Percentiles rank a stretch among this genome's conserved stretches.
Conservation (phyloP, 139 green algal species). For the Desmodesmus armatus region DNA sequence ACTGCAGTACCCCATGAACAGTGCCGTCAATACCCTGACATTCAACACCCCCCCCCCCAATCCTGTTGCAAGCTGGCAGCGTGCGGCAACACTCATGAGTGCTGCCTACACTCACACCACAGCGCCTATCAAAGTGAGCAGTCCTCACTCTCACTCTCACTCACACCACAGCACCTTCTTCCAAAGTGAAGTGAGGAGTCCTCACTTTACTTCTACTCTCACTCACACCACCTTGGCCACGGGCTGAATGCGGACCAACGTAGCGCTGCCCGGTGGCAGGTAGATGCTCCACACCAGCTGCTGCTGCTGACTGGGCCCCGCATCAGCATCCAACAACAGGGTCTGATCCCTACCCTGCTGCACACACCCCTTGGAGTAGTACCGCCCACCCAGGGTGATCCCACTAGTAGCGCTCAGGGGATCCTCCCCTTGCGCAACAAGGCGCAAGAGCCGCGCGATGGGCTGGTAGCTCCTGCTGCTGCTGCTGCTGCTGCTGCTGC, state of each 20-base stretch:
- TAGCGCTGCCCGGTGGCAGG: constrained; percentile 39
- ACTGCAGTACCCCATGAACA: no score
- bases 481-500: constrained; percentile 4
- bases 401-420: constrained; percentile 23
- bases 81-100: no score
- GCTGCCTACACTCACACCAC: no score
- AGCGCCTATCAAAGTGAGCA: no score
- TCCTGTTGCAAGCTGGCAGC: no score
- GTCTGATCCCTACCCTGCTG: background rate
- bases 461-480: background rate
- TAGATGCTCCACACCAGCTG: constrained; percentile 28
- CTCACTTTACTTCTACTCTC: no score
- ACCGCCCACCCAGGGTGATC: constrained; percentile 27
- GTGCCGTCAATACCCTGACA: no score
- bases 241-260: constrained; percentile 29
- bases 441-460: background rate
- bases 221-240: no score
- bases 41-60: no score
- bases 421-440: constrained; percentile 10
- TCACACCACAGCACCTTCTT: no score
- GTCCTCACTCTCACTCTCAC: no score
- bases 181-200: no score
- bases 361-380: constrained; percentile 11
- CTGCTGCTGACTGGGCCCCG: background rate
- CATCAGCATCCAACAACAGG: background rate